Conservation (phyloP, 1,284 basidiomycete genomes). For the Ganoderma boninense region DNA sequence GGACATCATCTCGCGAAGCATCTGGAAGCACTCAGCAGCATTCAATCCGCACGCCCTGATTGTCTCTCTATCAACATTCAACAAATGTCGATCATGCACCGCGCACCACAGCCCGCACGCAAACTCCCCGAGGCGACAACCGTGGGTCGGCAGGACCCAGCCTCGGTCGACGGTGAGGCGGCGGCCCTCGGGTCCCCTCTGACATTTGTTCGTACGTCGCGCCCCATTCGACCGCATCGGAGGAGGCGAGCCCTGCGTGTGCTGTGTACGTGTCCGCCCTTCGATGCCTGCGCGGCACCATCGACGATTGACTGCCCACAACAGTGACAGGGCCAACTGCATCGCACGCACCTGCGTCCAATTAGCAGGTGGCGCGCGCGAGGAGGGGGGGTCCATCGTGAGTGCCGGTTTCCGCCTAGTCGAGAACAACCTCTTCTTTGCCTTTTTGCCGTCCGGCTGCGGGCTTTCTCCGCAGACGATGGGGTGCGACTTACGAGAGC, state of each 20-base stretch:
- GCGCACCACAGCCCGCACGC: background rate
- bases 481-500: slow-evolving; percentile 2
- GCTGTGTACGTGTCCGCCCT: background rate
- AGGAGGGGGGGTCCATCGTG: background rate
- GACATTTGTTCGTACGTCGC: background rate
- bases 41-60: slow-evolving; percentile 1
- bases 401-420: background rate
- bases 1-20: background rate
- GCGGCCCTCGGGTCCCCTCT: background rate
- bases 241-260: background rate
- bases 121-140: background rate
- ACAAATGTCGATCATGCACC: background rate
- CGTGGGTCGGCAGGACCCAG: background rate
- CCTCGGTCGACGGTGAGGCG: slow-evolving; percentile 1
- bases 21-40: background rate
- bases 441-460: background rate
- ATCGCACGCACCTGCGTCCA: background rate
- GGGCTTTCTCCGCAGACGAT: background rate
- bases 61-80: slow-evolving; percentile 1
- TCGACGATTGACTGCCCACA: background rate
- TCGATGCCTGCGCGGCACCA: background rate
- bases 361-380: background rate
- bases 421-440: background rate
- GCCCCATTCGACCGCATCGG: background rate
- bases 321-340: background rate